phyloP scores from a whole-genome alignment of 306 rosid species.

The Herpetospermum pedunculosum region DNA sequence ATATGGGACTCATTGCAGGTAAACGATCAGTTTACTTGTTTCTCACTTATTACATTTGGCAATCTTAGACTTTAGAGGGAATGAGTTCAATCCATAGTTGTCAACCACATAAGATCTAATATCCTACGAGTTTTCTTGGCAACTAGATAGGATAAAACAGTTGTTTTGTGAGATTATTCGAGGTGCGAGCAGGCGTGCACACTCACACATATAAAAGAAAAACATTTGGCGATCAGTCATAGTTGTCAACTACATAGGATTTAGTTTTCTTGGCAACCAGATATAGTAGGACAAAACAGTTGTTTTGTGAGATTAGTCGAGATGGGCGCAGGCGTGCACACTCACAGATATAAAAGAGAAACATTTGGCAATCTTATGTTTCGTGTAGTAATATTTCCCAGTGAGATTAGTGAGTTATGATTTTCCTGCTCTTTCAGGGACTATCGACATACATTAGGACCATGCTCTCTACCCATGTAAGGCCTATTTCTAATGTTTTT shows the following conservation, averaged over 20 bases:
- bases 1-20: constrained; percentile 94
- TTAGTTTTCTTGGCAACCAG: background rate
- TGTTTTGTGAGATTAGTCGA: background rate
- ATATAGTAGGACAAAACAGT: background rate
- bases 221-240: background rate
- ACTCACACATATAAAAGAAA: background rate
- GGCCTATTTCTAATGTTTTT: background rate
- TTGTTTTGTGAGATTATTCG: background rate
- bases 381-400: background rate
- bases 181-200: too few relatives aligned
- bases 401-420: background rate
- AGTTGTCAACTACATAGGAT: background rate
- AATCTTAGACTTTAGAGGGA: background rate
- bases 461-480: constrained; percentile 97
- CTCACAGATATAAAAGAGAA: background rate
- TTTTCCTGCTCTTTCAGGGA: constrained; percentile 36
- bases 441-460: constrained; percentile 87
- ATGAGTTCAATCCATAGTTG: background rate
- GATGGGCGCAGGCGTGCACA: too few relatives aligned
- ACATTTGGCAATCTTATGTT: background rate
- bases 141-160: background rate
- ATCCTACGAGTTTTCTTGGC: background rate
- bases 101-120: background rate
- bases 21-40: background rate
- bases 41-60: background rate